These are phyloP conservation scores for Stachybotrys chartarum DNA, from an alignment of 2,329 filamentous ascomycete genomes.

Conservation along the genomic window DNA sequence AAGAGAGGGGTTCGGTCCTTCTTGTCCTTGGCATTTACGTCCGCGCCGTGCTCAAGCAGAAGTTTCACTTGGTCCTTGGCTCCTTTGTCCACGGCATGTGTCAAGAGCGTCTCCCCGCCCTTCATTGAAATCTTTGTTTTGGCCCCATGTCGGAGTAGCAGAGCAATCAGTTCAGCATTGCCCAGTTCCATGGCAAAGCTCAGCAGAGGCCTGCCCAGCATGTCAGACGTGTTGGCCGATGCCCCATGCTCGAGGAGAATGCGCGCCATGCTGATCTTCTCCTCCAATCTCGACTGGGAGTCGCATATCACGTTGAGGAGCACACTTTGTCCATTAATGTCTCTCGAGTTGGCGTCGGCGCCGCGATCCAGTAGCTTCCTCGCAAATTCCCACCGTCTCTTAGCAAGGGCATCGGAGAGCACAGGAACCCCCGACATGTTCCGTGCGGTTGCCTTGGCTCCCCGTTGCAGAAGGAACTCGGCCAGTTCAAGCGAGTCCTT, in stretches of 20 bases:
- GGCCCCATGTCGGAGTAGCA: conserved; percentile 21
- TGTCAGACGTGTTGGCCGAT: conserved; percentile 17
- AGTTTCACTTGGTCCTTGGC: conserved; percentile 12
- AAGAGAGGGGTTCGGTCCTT: conserved; percentile 23
- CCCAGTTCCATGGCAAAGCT: conserved; percentile 17
- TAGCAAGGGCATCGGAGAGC: conserved; percentile 23
- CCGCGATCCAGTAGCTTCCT: conserved; percentile 23
- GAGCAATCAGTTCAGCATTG: conserved; percentile 13
- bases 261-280: conserved; percentile 17
- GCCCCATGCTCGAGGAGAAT: conserved; percentile 26
- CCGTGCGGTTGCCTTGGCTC: conserved; percentile 13
- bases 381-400: conserved; percentile 22
- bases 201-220: conserved; percentile 11
- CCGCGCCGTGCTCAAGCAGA: conserved; percentile 23
- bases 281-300: conserved; percentile 12
- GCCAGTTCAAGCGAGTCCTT: conserved; percentile 3
- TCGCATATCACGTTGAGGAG: conserved; percentile 22
- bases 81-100: conserved; percentile 20
- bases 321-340: conserved; percentile 21
- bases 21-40: conserved; percentile 21
- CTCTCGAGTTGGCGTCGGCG: conserved; percentile 23
- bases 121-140: conserved; percentile 17
- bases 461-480: conserved; percentile 8
- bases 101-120: conserved; percentile 20
- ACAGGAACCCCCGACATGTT: conserved; percentile 23